These are phyloP conservation scores for Alternaria arborescens DNA, from an alignment of 2,329 filamentous ascomycete genomes.

Conservation along the genomic window DNA sequence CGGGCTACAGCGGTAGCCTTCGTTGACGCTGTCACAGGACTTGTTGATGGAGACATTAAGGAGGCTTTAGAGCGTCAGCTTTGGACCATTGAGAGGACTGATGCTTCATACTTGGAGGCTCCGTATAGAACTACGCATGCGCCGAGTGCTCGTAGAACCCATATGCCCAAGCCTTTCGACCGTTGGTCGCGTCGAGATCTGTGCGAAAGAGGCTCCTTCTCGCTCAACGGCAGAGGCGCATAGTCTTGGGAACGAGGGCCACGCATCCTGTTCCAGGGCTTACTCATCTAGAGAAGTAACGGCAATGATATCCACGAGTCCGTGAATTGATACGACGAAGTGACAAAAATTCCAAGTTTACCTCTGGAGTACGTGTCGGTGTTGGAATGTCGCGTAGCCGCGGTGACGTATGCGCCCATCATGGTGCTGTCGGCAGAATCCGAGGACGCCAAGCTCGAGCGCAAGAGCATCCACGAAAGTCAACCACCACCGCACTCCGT, in stretches of 20 bases:
- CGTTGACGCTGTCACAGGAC: conserved; percentile 62
- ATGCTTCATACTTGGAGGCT: conserved; percentile 32
- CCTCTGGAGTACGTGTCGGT: not conserved
- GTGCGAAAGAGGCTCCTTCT: conserved; percentile 35
- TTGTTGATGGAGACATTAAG: conserved; percentile 24
- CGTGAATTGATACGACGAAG: not conserved
- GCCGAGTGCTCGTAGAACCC: conserved; percentile 29
- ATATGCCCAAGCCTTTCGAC: conserved; percentile 18
- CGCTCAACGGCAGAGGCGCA: conserved; percentile 39
- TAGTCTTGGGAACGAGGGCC: conserved; percentile 37
- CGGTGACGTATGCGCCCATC: not conserved
- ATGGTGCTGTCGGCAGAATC: not conserved
- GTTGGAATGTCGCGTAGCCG: not conserved
- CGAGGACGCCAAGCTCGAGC: not conserved
- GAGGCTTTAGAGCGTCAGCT: conserved; percentile 29
- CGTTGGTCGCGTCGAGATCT: conserved; percentile 26
- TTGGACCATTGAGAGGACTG: not conserved
- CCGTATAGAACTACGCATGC: conserved; percentile 35
- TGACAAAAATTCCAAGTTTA: not conserved
- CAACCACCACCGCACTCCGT: not conserved
- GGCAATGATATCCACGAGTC: not conserved
- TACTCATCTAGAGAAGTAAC: conserved; percentile 25
- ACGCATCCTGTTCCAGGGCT: conserved; percentile 43
- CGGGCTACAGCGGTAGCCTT: conserved; percentile 70
- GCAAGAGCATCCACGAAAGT: conserved; percentile 6